Base-by-base conservation (phyloP, 202 grass and related monocot species). In the Zoysia matrella region DNA sequence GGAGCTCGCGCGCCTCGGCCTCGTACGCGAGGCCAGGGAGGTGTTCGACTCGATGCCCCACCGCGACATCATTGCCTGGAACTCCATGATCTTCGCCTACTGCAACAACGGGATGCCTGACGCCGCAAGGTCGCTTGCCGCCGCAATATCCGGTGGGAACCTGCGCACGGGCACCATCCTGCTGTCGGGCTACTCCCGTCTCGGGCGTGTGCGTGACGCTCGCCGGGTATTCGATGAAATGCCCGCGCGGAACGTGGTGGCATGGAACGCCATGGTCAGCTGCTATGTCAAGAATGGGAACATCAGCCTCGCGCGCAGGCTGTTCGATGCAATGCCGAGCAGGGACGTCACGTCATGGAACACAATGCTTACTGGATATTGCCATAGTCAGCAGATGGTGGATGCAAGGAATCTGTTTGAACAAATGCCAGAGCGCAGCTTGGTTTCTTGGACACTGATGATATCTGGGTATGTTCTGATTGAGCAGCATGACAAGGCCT, bases 191-290 rank as follows among this genome's bases (percentile, higher is more conserved):
- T 92, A 89, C 1, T 76, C 76, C 0, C 82, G 85, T 49, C 48
- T 55, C 15, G 90, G 88, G 4, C 83, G 91, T 8, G 67, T 79
- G 15, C 10, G 12, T 2, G 94, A 97, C 22, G 90, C 88, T 10
- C 92, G 76, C 18, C 62, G 74, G 51, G 60, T 97, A 53, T 97
- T 97, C 3, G 90, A 88, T 58, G 83, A 58, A 63, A 94, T 94
- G 84, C 84, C 50, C 52, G 82, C 67, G 15, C 84, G 88, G 65
- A 94, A 94, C 75, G 82, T 66, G 9, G 72, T 89, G 40, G 89
- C 87, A 3, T 97, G 87, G 88, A 97, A 94, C 60, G 87, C 91
- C 74, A 94, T 94, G 90, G 82, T 94, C 48, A 94, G 78, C 10
- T 93, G 92, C 49, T 89, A 94, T 60, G 83, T 69, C 4, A 73